Conservation (phyloP, 2,329 filamentous ascomycete species). For the Colletotrichum acutatum region DNA sequence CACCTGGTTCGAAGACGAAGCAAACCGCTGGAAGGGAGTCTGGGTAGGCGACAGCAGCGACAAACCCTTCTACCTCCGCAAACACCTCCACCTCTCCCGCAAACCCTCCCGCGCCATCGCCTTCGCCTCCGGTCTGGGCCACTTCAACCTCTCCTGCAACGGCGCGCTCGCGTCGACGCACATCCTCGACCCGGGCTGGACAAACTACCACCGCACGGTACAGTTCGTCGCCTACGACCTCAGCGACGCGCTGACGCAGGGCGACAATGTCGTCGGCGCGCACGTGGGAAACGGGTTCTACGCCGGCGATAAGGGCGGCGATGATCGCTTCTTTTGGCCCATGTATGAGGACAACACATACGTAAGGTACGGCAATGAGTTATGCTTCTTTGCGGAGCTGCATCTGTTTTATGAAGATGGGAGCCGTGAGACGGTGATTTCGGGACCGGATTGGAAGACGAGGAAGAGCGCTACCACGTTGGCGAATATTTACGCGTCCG, state of each 20-base stretch:
- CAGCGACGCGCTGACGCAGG: slow-evolving; percentile 44
- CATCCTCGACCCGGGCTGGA: slow-evolving; percentile 52
- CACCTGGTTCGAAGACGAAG: slow-evolving; percentile 53
- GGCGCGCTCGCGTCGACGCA: slow-evolving; percentile 47
- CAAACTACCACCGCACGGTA: slow-evolving; percentile 51
- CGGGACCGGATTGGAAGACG: slow-evolving; percentile 50
- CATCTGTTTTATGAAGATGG: slow-evolving; percentile 51
- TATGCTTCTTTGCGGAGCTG: slow-evolving; percentile 53
- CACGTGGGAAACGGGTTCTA: slow-evolving; percentile 57
- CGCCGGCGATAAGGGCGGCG: slow-evolving; percentile 50
- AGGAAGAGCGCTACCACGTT: slow-evolving; percentile 51
- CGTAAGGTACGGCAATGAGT: slow-evolving; percentile 49
- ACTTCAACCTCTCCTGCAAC: slow-evolving; percentile 52
- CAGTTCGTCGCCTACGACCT: slow-evolving; percentile 57
- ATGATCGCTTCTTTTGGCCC: slow-evolving; percentile 54
- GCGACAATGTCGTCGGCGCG: slow-evolving; percentile 52
- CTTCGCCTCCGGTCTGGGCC: slow-evolving; percentile 51
- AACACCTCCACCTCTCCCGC: slow-evolving; percentile 41
- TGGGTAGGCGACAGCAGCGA: slow-evolving; percentile 53
- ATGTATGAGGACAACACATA: slow-evolving; percentile 55
- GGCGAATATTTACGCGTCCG: slow-evolving; percentile 53
- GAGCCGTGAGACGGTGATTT: slow-evolving; percentile 47
- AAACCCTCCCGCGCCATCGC: slow-evolving; percentile 47
- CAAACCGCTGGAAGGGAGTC: slow-evolving; percentile 52
- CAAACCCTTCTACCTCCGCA: slow-evolving; percentile 52